A percentile compares a stretch with the other conserved stretches of the same genome.
Conservation (phyloP, 495 filamentous ascomycete species). For the Saxophila tyrrhenica region DNA sequence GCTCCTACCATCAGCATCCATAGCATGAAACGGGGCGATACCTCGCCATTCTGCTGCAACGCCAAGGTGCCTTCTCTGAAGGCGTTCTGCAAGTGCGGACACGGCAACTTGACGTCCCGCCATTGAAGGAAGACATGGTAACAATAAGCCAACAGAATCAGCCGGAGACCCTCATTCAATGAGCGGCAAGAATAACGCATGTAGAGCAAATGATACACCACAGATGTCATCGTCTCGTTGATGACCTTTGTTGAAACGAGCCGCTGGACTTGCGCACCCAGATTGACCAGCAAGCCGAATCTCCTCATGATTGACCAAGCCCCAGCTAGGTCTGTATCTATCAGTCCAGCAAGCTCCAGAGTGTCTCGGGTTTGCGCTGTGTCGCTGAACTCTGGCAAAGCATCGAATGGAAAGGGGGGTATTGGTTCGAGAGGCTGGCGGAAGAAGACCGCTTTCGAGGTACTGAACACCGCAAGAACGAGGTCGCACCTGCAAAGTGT, state of each 20-base stretch:
- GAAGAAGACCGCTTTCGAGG: constrained; percentile 3
- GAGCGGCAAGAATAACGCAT: constrained; percentile 23
- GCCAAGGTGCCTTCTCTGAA: constrained; percentile 11
- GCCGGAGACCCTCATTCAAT: constrained; percentile 29
- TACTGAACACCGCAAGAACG: neutral
- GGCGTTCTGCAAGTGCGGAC: constrained; percentile 21
- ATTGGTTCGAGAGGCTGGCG: constrained; percentile 5
- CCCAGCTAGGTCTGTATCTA: constrained; percentile 20
- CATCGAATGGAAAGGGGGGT: neutral
- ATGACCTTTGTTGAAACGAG: constrained; percentile 25
- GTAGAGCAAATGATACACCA: constrained; percentile 35
- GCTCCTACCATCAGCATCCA: constrained; percentile 33
- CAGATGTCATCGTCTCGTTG: constrained; percentile 31
- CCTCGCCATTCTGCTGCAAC: neutral
- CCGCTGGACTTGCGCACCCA: constrained; percentile 16
- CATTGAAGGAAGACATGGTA: constrained; percentile 34
- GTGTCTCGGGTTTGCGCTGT: neutral
- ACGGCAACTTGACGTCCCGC: constrained; percentile 16
- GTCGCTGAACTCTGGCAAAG: constrained; percentile 1
- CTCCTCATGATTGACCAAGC: constrained; percentile 28
- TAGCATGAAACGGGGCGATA: constrained; percentile 13
- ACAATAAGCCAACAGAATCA: constrained; percentile 33
- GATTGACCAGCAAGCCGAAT: constrained; percentile 33
- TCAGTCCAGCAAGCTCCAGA: neutral
- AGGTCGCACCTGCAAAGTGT: constrained; percentile 2